A percentile compares a stretch with the other conserved stretches of the same genome.
Conservation (phyloP, 2,329 filamentous ascomycete genomes). For the Myriosclerotinia scirpicola region DNA sequence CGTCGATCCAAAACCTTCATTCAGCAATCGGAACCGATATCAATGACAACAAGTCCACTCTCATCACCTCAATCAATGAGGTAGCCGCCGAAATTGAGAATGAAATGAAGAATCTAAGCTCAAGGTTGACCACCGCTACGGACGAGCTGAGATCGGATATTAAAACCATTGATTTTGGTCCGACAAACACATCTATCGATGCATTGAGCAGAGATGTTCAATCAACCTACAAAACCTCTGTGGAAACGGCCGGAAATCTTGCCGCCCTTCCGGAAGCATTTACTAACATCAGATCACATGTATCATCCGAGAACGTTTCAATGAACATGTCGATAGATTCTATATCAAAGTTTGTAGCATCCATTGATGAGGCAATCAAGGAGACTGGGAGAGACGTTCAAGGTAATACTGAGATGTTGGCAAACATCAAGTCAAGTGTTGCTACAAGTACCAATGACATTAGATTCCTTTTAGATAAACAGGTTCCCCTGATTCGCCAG, state of each 20-base stretch:
- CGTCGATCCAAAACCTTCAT: neutral
- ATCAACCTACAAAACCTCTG: conserved; percentile 15
- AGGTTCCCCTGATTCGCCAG: conserved; percentile 25
- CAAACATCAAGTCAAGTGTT: conserved; percentile 24
- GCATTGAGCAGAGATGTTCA: conserved; percentile 25
- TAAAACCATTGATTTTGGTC: conserved; percentile 25
- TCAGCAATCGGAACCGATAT: too few relatives aligned
- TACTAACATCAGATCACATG: conserved; percentile 23
- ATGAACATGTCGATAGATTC: conserved; percentile 24
- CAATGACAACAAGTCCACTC: too few relatives aligned
- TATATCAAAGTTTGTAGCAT: conserved; percentile 23
- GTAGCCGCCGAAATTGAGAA: conserved; percentile 24
- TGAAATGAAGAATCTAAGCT: conserved; percentile 24
- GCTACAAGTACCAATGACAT: conserved; percentile 26
- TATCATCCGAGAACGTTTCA: conserved; percentile 24
- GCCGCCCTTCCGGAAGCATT: conserved; percentile 23
- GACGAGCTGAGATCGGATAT: conserved; percentile 25
- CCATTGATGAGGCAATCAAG: conserved; percentile 24
- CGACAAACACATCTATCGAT: conserved; percentile 24
- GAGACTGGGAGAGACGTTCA: conserved; percentile 25
- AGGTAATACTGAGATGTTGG: conserved; percentile 25
- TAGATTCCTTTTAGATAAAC: conserved; percentile 25
- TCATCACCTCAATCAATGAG: conserved; percentile 13
- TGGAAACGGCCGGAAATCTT: conserved; percentile 8
- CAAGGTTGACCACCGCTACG: conserved; percentile 23